Evolutionary conservation across 371 early-diverging fungal genomes (phyloP).

Genomic region (Mucor saturninus): DNA sequence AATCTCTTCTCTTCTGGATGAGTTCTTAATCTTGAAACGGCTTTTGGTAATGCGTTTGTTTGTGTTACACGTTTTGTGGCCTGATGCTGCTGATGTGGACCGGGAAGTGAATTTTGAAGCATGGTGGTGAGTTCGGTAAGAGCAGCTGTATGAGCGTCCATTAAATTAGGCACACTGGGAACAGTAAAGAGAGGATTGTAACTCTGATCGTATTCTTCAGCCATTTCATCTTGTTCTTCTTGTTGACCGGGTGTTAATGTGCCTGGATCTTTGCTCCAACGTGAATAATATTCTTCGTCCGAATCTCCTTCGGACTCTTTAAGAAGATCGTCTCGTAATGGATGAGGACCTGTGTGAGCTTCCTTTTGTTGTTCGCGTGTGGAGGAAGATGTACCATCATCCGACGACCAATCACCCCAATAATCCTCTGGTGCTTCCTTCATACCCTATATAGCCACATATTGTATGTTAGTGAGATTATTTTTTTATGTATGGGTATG

Average conservation of each 20-base stretch:
- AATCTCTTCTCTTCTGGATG: slow-evolving; percentile 1
- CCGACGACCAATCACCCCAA: slow-evolving; percentile 57
- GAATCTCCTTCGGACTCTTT: slow-evolving; percentile 30
- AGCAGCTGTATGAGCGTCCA: slow-evolving; percentile 48
- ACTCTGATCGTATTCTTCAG: slow-evolving; percentile 53
- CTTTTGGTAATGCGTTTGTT: slow-evolving; percentile 43
- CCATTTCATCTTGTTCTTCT: slow-evolving; percentile 23
- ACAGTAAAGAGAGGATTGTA: slow-evolving; percentile 58
- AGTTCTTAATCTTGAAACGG: slow-evolving; percentile 24
- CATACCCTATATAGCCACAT: not conserved
- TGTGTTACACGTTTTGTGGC: slow-evolving; percentile 11
- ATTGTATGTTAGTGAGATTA: not conserved
- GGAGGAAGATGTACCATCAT: slow-evolving; percentile 27
- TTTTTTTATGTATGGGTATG: too few relatives aligned
- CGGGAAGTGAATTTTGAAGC: slow-evolving; percentile 42
- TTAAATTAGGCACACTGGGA: slow-evolving; percentile 55
- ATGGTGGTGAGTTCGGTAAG: slow-evolving; percentile 49
- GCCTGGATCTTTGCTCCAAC: slow-evolving; percentile 52
- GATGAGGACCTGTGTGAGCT: slow-evolving; percentile 5
- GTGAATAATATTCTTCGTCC: slow-evolving; percentile 49
- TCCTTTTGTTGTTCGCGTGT: not conserved
- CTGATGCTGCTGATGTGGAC: not conserved
- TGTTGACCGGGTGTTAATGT: slow-evolving; percentile 42
- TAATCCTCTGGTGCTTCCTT: slow-evolving; percentile 49
- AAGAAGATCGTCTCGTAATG: slow-evolving; percentile 1